These are phyloP conservation scores for Aspergillus egyptiacus DNA, from an alignment of 495 filamentous ascomycete genomes.

Conservation along the genomic window DNA sequence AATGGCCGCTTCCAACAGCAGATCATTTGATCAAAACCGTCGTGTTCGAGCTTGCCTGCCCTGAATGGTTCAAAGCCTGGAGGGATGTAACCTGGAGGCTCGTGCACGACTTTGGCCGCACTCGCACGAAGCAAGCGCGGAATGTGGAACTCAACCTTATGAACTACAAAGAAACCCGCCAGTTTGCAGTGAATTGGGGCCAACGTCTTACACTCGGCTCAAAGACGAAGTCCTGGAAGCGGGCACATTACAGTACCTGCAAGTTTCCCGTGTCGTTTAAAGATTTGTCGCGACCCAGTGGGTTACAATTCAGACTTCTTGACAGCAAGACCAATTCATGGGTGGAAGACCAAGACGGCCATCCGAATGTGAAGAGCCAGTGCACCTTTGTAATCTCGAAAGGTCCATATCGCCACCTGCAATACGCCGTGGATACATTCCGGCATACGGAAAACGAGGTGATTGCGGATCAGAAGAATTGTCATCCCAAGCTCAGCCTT, in stretches of 20 bases:
- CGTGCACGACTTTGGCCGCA: constrained; percentile 30
- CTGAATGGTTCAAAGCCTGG: constrained; percentile 44
- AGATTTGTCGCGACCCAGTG: constrained; percentile 12
- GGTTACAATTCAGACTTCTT: constrained; percentile 12
- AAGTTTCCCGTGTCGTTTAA: constrained; percentile 21
- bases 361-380: constrained; percentile 1
- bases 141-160: constrained; percentile 8
- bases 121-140: constrained; percentile 16
- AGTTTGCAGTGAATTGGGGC: constrained; percentile 2
- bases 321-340: constrained; percentile 12
- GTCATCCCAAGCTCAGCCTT: constrained; percentile 32
- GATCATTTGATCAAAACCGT: constrained; percentile 29
- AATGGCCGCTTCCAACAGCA: constrained; percentile 54
- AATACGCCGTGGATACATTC: constrained; percentile 11
- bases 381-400: constrained; percentile 6
- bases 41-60: constrained; percentile 52
- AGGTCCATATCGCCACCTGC: constrained; percentile 9
- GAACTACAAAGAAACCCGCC: constrained; percentile 3
- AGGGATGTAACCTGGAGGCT: constrained; percentile 38
- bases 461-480: constrained; percentile 38
- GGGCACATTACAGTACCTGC: constrained; percentile 25
- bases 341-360: constrained; percentile 10
- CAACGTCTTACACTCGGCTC: constrained; percentile 30
- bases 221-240: constrained; percentile 28
- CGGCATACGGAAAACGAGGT: constrained; percentile 25